Conservation (phyloP, 192 early-diverging fungal genomes). For the Linnemannia elongata region DNA sequence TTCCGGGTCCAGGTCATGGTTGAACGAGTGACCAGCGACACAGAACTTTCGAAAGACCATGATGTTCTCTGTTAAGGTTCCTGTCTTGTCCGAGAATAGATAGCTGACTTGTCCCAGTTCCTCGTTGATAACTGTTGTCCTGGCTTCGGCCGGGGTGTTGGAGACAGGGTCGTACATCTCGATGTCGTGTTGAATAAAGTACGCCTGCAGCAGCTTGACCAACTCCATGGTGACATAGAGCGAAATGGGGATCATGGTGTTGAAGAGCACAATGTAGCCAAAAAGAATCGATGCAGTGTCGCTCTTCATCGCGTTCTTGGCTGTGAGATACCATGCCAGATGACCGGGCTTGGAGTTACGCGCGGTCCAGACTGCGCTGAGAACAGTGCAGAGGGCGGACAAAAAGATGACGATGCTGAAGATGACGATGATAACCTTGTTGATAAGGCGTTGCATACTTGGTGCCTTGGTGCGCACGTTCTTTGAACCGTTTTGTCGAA, state of each 20-base stretch:
- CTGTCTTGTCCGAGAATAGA: constrained; percentile 93
- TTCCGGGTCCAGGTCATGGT: constrained; percentile 74
- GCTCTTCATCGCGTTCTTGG: constrained; percentile 23
- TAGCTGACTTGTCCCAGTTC: constrained; percentile 91
- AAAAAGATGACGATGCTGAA: constrained; percentile 71
- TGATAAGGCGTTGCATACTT: constrained; percentile 82
- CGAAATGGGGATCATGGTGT: constrained; percentile 90
- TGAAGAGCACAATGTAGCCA: constrained; percentile 85
- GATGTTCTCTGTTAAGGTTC: constrained; percentile 89
- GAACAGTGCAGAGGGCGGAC: constrained; percentile 64
- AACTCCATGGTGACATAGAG: constrained; percentile 91
- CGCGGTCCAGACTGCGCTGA: constrained; percentile 66
- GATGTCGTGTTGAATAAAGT: constrained; percentile 84
- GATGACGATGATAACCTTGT: constrained; percentile 82
- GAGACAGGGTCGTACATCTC: constrained; percentile 81
- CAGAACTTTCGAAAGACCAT: constrained; percentile 84
- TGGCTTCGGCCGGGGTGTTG: constrained; percentile 81
- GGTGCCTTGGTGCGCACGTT: constrained; percentile 81
- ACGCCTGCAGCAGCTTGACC: constrained; percentile 80
- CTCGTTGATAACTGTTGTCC: constrained; percentile 87
- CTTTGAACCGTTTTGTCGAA: constrained; percentile 78
- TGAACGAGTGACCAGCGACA: constrained; percentile 70
- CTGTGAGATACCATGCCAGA: constrained; percentile 68
- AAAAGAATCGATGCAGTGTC: constrained; percentile 64
- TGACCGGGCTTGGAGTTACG: constrained; percentile 11